Base-by-base conservation (phyloP, 352 stramenopile species). In the Blastocystis sp. region DNA sequence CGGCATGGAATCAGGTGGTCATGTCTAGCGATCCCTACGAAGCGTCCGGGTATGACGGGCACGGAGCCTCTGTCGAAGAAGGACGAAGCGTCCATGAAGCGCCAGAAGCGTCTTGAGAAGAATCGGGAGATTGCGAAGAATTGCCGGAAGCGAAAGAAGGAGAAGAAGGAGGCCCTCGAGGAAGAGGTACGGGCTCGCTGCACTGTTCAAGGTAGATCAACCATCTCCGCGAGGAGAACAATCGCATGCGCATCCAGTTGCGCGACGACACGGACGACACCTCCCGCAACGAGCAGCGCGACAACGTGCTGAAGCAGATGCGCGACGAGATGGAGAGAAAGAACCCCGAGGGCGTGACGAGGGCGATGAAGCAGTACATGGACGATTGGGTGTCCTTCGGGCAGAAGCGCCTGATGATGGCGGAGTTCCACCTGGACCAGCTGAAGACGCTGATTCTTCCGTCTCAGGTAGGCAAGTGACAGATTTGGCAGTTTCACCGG, bases 111-210 rank as follows among this genome's bases (percentile, higher is more conserved):
- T 34, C 67, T 90, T n/a, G 88, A 90, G 89, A 90, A 89, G 77
- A 90, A 90, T 40, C 74, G 89, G 45, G 89, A 90, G 62, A 90
- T 90, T 56, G 89, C 89, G 14, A 89, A 89, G 28, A 90, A 90
- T 62, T 90, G 89, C 53, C 41, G 89, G 23, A 90, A 90, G 62
- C 76, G 89, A 43, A 90, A 90, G 86, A 79, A 89, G 53, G 89
- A 90, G 41, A 89, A 90, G 62, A 70, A 64, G 21, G 65, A 77
- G 52, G 77, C 77, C 14, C 65, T 87, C 0, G 77, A 87, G 43
- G 77, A 87, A 52, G 77, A 87, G 56, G 67, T 77, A 77, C n/a
- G 14, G 7, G 40, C 45, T 5, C 14, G 14, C 9, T 66, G 14
- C 4, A 40, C 34, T 66, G 7, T 64, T 89, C 4, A 64, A 76